phyloP scores from a whole-genome alignment of 2,329 filamentous ascomycete species.

The Diaporthe ilicicola region DNA sequence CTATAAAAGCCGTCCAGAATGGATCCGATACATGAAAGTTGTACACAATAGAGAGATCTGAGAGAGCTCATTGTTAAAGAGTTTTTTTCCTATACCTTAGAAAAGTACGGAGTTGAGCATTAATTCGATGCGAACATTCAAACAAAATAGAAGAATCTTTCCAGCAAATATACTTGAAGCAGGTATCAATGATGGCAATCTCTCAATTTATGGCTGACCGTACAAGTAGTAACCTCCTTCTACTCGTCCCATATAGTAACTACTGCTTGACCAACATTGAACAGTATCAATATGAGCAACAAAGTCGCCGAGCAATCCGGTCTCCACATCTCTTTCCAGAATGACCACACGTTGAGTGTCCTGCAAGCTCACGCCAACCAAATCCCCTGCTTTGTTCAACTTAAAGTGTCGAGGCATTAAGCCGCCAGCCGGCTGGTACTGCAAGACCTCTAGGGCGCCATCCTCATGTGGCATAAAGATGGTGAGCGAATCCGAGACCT shows the following conservation, averaged over 20 bases:
- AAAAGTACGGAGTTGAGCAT: too few relatives aligned
- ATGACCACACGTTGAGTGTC: background rate
- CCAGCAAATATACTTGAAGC: too few relatives aligned
- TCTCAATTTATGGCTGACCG: too few relatives aligned
- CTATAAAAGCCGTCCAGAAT: too few relatives aligned
- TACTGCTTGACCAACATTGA: background rate
- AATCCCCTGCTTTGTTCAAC: background rate
- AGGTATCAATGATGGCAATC: too few relatives aligned
- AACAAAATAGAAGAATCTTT: too few relatives aligned
- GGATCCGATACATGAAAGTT: too few relatives aligned
- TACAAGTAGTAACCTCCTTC: background rate
- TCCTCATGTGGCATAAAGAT: background rate
- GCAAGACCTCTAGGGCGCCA: background rate
- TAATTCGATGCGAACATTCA: too few relatives aligned
- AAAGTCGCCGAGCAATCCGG: background rate
- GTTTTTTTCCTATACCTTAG: too few relatives aligned
- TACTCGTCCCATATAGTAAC: background rate
- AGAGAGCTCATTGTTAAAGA: background rate
- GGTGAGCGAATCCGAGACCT: background rate
- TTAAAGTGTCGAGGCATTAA: background rate
- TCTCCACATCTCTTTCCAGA: background rate
- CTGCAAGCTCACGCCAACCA: background rate
- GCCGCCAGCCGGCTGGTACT: background rate
- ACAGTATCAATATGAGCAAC: background rate
- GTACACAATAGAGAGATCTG: background rate